Evolutionary conservation across 768 basidiomycete species (phyloP), one percentile per base, ranked within the genome.

Genomic region (Auriscalpium microsporum): DNA sequence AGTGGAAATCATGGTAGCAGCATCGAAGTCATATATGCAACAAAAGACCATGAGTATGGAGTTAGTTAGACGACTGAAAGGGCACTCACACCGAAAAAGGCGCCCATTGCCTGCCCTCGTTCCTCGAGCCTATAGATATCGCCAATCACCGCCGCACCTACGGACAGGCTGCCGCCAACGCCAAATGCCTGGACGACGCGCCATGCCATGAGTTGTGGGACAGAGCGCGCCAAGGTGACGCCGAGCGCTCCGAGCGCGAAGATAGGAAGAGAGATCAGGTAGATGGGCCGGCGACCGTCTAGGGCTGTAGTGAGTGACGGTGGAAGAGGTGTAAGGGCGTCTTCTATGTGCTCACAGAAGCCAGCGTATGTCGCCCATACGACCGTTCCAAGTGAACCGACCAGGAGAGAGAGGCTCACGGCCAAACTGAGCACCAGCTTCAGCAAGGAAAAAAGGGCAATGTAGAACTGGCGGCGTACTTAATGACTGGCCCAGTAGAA

Each of bases 71-170:
- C 8, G 13, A 13, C 40, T 42, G 40, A 19, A 28, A 28, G 36
- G 36, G 16, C 34, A 56, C 68, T 59, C 49, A 83, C 81, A 1
- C 71, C 77, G 52, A 80, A 74, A 64, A 80, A 83, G 1, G 80
- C 66, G 0, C 83, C 84, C 72, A 84, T 79, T 0, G 80, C 82
- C 3, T 74, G 71, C 8, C 82, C 76, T 28, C 83, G 71, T 58
- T 86, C 80, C 52, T 86, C 86, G 3, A 84, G 63, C 49, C 68
- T 75, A 66, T 85, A 86, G 3, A 87, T 82, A 61, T 87, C 85
- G 0, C 80, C 82, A 33, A 86, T 81, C 6, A 81, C 77, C 2
- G 78, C 85, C 0, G 76, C 75, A 16, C 77, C 87, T 50, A 79
- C 73, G n/a, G 76, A 78, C 65, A 74, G 63, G 2, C 74, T 80